A percentile compares a stretch with the other conserved stretches of the same genome.
Evolutionary conservation across 768 basidiomycete genomes (phyloP).

Genomic region (Chalciporus pseudorubinellus): DNA sequence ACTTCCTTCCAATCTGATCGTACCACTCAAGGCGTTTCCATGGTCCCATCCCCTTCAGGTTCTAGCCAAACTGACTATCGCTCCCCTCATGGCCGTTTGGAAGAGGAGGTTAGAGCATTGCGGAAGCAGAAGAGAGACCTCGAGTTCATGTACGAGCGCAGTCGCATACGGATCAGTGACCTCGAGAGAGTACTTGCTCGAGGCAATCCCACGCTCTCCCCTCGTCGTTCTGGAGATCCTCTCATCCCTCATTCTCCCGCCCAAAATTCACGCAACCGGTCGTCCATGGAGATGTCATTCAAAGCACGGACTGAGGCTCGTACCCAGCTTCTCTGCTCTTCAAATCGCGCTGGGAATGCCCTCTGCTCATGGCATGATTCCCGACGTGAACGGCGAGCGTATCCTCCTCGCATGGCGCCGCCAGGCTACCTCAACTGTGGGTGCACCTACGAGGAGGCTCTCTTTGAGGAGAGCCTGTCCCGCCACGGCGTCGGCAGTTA

Average conservation of each 20-base stretch:
- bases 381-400: slow-evolving; percentile 72
- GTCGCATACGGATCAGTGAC: slow-evolving; percentile 44
- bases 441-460: slow-evolving; percentile 79
- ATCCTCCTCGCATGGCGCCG: slow-evolving; percentile 80
- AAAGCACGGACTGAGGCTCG: slow-evolving; percentile 72
- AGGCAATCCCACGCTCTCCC: slow-evolving; percentile 22
- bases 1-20: background rate
- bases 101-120: slow-evolving; percentile 55
- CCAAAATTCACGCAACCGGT: slow-evolving; percentile 36
- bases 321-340: slow-evolving; percentile 67
- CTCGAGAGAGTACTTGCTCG: slow-evolving; percentile 47
- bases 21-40: background rate
- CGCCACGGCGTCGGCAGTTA: slow-evolving; percentile 81
- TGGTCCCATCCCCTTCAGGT: background rate
- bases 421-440: slow-evolving; percentile 80
- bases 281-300: slow-evolving; percentile 58
- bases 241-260: slow-evolving; percentile 17
- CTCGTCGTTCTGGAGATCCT: slow-evolving; percentile 17
- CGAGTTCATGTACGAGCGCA: slow-evolving; percentile 56
- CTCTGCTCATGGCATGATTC: slow-evolving; percentile 92
- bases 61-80: background rate
- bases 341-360: slow-evolving; percentile 85
- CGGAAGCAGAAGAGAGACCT: slow-evolving; percentile 60
- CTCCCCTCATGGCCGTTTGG: slow-evolving; percentile 23
- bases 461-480: slow-evolving; percentile 82